These are phyloP conservation scores for Themeda triandra DNA, from an alignment of 176 grass and related monocot genomes.

Conservation along the genomic window DNA sequence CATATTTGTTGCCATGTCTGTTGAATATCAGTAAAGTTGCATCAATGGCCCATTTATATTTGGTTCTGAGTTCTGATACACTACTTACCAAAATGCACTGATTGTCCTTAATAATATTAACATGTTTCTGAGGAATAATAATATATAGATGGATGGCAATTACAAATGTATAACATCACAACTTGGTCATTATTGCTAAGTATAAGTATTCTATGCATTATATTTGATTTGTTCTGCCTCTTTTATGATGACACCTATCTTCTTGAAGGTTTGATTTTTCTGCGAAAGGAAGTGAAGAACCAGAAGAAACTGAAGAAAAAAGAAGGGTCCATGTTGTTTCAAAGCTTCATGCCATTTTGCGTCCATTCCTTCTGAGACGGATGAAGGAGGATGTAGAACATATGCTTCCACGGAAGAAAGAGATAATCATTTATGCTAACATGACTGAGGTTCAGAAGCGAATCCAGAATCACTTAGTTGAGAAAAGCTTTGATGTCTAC, in stretches of 20 bases:
- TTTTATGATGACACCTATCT: constrained; percentile 4
- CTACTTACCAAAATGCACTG: neutral
- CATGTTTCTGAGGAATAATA: neutral
- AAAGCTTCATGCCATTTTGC: constrained; percentile 90
- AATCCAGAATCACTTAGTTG: constrained; percentile 78
- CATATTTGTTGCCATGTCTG: neutral
- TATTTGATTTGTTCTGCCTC: constrained; percentile 9
- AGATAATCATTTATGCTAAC: constrained; percentile 96
- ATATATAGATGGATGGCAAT: neutral
- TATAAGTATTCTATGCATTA: neutral
- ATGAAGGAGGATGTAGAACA: constrained; percentile 96
- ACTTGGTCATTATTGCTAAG: neutral
- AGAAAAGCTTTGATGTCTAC: constrained; percentile 73
- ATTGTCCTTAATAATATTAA: constrained; percentile 5
- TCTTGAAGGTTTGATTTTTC: constrained; percentile 87
- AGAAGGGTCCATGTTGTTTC: constrained; percentile 71
- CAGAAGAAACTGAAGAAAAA: constrained; percentile 84
- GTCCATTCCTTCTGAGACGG: constrained; percentile 91
- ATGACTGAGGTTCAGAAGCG: constrained; percentile 90
- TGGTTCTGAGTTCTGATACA: neutral
- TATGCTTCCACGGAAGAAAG: constrained; percentile 83
- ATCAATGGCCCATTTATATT: neutral
- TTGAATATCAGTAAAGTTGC: neutral
- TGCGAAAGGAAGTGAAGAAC: constrained; percentile 50
- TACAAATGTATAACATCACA: neutral